phyloP scores from a whole-genome alignment of 2,329 filamentous ascomycete species.

The Bertia moriformis region DNA sequence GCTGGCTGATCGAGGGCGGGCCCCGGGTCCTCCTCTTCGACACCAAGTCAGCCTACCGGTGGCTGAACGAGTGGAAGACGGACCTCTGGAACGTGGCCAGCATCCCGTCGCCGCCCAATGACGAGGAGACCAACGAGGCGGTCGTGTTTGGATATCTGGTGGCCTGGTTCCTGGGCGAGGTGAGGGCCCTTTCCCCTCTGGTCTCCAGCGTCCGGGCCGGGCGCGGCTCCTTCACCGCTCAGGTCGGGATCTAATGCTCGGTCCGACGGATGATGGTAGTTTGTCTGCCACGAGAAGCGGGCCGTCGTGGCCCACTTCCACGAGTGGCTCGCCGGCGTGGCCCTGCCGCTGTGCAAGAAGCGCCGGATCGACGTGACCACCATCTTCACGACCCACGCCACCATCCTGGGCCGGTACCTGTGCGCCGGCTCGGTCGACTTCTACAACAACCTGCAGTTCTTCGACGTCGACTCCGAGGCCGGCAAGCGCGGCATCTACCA shows the following conservation, averaged over 20 bases:
- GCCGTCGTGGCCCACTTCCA: slow-evolving; percentile 97
- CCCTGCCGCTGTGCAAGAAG: slow-evolving; percentile 80
- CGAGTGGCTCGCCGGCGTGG: slow-evolving; percentile 94
- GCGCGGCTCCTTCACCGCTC: too few relatives aligned
- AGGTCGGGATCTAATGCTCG: too few relatives aligned
- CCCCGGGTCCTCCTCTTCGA: slow-evolving; percentile 89
- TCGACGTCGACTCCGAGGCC: slow-evolving; percentile 90
- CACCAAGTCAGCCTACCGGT: slow-evolving; percentile 81
- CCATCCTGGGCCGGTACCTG: slow-evolving; percentile 84
- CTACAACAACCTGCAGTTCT: slow-evolving; percentile 96
- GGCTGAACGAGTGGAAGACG: slow-evolving; percentile 89
- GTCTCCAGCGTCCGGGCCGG: too few relatives aligned
- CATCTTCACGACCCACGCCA: slow-evolving; percentile 97
- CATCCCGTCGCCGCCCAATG: slow-evolving; percentile 81
- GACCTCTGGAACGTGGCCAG: slow-evolving; percentile 87
- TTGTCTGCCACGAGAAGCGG: slow-evolving; percentile 80
- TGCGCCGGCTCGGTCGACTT: slow-evolving; percentile 97
- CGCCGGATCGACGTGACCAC: slow-evolving; percentile 91
- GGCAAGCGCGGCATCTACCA: slow-evolving; percentile 98
- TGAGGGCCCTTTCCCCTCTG: slow-evolving; percentile 28
- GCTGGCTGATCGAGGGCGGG: slow-evolving; percentile 95
- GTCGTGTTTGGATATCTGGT: slow-evolving; percentile 96
- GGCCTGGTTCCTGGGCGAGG: slow-evolving; percentile 96
- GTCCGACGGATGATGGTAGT: slow-evolving; percentile 42
- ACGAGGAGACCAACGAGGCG: slow-evolving; percentile 92